Evolutionary conservation across 2,329 filamentous ascomycete species (phyloP), one percentile per base, ranked within the genome.

Genomic region (Apiospora marii): DNA sequence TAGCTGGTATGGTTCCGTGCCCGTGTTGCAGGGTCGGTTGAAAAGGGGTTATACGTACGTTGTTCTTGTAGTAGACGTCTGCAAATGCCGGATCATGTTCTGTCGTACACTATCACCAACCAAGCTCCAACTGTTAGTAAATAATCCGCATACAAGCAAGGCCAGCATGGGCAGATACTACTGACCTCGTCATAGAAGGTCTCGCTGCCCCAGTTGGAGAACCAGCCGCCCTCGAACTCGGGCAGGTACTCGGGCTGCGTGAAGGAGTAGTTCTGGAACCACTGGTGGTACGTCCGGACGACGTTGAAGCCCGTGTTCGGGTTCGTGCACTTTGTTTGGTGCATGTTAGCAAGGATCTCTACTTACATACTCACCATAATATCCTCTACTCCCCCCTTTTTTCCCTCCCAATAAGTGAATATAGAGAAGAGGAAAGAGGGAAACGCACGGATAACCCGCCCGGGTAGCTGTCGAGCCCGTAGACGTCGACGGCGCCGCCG

Each of bases 41-140:
- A 5, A 48, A 8, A 37, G 14, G 19, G 19, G 19, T 13, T 12
- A 6, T 34, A 53, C 72, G n/a, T n/a, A 71, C 72, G 70, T 88
- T 86, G 74, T 88, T 87, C 76, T 89, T 89, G 77, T 89, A 89
- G 72, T 87, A 89, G 1, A 90, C 84, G 78, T 89, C 87, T 1
- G 86, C 83, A 77, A 87, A 89, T 16, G 83, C 83, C 0, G 83
- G 82, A 14, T 81, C 80, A 70, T 86, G 68, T 43, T 73, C 71
- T 0, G 70, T 48, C 8, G 34, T 61, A 24, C 64, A 68, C 49
- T 72, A 22, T 68, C 19, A 13, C 12, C 44, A 27, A 13, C 27
- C 67, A 46, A 27, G n/a, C 19, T 2, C 64, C 6, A 3, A 2
- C 8, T 48, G 27, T 68, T 24, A 44, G n/a, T 22, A 10, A 19